Percentiles rank a stretch among this genome's conserved stretches.
These are phyloP conservation scores for Colletotrichum spinosum DNA, from an alignment of 2,329 filamentous ascomycete species.

Conservation along the genomic window DNA sequence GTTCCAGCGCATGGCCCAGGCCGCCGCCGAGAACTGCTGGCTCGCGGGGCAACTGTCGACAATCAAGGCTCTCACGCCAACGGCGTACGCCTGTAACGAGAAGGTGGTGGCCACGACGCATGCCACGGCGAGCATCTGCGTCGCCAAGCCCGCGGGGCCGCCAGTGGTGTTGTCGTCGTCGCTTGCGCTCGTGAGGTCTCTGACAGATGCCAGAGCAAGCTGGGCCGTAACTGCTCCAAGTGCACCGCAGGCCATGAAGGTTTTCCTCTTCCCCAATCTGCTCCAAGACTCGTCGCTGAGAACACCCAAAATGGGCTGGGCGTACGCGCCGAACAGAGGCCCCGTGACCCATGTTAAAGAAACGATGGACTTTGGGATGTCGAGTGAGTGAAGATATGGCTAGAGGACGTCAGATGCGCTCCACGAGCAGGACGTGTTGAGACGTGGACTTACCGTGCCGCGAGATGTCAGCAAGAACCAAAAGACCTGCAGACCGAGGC, in stretches of 20 bases:
- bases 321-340: not conserved
- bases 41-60: conserved; percentile 2
- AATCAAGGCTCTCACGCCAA: conserved; percentile 1
- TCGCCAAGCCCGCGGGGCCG: not conserved
- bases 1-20: conserved; percentile 12
- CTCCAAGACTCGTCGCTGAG: conserved; percentile 2
- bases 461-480: not conserved
- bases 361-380: not conserved
- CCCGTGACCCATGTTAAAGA: not conserved
- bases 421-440: not conserved
- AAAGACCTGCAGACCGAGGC: not conserved
- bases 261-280: not conserved
- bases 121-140: not conserved
- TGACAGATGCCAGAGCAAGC: not conserved
- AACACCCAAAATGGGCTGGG: not conserved
- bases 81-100: conserved; percentile 1
- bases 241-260: not conserved
- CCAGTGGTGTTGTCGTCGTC: not conserved
- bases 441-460: not conserved
- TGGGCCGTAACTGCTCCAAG: not conserved
- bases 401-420: not conserved
- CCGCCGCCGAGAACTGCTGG: not conserved
- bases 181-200: not conserved
- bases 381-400: not conserved
- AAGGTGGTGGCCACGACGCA: not conserved